A percentile compares a stretch with the other conserved stretches of the same genome.
phyloP scores from a whole-genome alignment of 2,329 filamentous ascomycete species.

The Monosporascus sp. region DNA sequence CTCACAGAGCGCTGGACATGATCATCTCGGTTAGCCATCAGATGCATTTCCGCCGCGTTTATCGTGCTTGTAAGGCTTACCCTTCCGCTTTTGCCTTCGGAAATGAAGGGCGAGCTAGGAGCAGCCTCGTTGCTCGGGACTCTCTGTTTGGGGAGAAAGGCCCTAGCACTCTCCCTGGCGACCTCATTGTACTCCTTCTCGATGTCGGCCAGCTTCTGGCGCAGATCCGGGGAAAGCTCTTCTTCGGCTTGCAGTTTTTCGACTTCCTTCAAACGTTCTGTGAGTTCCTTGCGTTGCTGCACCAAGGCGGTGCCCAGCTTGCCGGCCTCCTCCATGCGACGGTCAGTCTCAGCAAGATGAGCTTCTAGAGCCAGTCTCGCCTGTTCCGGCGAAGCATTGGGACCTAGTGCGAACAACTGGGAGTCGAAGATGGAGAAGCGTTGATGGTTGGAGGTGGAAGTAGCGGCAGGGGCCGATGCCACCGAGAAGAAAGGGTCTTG shows the following conservation, averaged over 20 bases:
- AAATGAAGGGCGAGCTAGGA: conserved; percentile 47
- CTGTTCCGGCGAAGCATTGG: conserved; percentile 75
- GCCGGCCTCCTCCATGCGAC: conserved; percentile 84
- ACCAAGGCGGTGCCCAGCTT: conserved; percentile 79
- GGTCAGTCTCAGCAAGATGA: conserved; percentile 87
- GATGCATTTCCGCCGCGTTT: neutral
- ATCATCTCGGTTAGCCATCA: conserved; percentile 7
- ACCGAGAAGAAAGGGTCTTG: conserved; percentile 56
- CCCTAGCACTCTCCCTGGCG: conserved; percentile 80
- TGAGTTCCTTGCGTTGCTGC: conserved; percentile 78
- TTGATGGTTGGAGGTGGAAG: conserved; percentile 43
- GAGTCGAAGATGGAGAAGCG: conserved; percentile 82
- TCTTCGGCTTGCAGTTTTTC: conserved; percentile 71
- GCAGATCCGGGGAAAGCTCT: conserved; percentile 78
- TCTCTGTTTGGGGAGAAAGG: conserved; percentile 80
- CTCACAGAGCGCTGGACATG: conserved; percentile 60
- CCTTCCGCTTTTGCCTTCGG: conserved; percentile 47
- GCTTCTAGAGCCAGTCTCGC: conserved; percentile 85
- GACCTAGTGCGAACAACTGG: conserved; percentile 71
- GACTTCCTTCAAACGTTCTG: conserved; percentile 77
- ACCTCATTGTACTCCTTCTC: conserved; percentile 96
- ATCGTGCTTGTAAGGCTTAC: conserved; percentile 33
- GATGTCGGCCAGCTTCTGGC: conserved; percentile 75
- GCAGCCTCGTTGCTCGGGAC: conserved; percentile 64
- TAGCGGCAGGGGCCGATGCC: conserved; percentile 26